These are phyloP conservation scores for Neurospora tetraspora DNA, from an alignment of 495 filamentous ascomycete species.

Conservation along the genomic window DNA sequence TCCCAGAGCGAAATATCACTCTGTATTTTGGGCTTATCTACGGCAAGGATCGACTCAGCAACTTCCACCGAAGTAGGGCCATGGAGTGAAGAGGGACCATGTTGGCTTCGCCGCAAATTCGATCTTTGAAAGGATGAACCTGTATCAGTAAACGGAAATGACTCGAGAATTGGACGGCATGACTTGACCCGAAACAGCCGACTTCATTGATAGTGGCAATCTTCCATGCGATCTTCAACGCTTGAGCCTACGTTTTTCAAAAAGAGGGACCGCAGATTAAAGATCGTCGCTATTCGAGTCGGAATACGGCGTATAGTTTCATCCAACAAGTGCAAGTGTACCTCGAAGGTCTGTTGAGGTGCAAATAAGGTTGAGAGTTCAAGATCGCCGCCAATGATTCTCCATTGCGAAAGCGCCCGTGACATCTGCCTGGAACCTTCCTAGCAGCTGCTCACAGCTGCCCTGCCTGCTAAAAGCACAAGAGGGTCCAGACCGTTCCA, in stretches of 20 bases:
- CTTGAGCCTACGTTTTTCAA: neutral
- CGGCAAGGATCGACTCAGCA: neutral
- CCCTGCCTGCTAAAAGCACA: neutral
- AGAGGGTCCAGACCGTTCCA: neutral
- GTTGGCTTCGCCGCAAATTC: too few species aligned
- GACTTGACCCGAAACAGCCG: slow-evolving; percentile 1
- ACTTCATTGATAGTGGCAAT: neutral
- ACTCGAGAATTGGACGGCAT: slow-evolving; percentile 1
- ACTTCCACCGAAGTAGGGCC: neutral
- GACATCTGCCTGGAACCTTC: neutral
- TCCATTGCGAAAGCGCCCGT: neutral
- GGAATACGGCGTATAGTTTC: neutral
- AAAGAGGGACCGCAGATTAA: neutral
- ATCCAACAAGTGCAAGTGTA: neutral
- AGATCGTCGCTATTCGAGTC: neutral
- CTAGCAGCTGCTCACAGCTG: neutral
- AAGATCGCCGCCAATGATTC: neutral
- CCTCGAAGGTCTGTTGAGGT: neutral
- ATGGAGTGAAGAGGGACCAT: too few species aligned
- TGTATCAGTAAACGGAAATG: neutral
- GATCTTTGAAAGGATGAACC: neutral
- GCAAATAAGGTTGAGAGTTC: neutral
- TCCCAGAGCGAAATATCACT: neutral
- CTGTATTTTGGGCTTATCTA: neutral
- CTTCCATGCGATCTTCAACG: neutral